Conservation (phyloP, 345 rosid species). For the Nephelium lappaceum region DNA sequence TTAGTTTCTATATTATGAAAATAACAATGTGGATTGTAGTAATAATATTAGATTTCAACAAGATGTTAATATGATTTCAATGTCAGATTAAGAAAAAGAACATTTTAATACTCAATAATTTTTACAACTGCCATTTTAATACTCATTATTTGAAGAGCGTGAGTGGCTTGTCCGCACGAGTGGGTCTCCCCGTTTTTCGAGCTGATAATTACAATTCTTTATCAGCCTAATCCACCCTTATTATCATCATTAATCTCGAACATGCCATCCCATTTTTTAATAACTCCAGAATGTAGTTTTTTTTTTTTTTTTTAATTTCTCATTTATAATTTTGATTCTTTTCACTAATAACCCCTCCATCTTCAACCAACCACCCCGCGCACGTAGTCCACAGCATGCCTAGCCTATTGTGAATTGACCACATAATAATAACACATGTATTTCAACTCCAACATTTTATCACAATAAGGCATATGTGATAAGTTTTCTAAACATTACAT, state of each 20-base stretch:
- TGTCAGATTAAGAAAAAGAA: too few species aligned
- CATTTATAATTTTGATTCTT: too few species aligned
- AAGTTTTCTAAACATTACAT: too few species aligned
- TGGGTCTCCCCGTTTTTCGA: conserved; percentile 63
- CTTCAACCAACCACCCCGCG: too few species aligned
- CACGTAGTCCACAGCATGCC: background rate
- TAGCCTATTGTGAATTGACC: background rate
- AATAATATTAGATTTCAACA: too few species aligned
- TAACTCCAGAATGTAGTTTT: too few species aligned
- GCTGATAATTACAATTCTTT: conserved; percentile 34
- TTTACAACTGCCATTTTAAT: background rate
- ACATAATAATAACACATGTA: background rate
- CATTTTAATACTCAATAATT: too few species aligned
- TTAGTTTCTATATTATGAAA: too few species aligned
- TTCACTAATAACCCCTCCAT: too few species aligned
- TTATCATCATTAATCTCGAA: background rate
- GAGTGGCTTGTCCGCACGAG: conserved; percentile 67
- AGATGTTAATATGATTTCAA: too few species aligned
- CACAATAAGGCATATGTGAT: background rate
- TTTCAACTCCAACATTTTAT: background rate
- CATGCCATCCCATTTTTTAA: background rate
- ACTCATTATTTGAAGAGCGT: conserved; percentile 33
- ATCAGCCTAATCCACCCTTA: conserved; percentile 26
- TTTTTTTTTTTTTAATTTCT: background rate
- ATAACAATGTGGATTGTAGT: too few species aligned